Conservation (phyloP, 345 rosid genomes). For the Physaria fendleri region DNA sequence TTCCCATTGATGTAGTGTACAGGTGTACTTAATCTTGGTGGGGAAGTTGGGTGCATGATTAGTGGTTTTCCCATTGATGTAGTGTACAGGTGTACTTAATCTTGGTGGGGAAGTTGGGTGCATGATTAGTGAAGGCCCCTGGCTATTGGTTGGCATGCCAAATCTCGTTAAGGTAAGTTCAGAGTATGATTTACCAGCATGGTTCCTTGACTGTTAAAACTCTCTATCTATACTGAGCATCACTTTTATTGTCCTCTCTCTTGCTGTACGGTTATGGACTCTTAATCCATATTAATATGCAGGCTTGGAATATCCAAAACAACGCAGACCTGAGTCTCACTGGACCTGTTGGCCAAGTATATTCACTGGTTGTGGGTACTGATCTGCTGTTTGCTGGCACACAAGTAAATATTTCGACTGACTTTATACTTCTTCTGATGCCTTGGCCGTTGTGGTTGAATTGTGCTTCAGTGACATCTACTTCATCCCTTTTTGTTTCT, state of each 20-base stretch:
- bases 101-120: slow-evolving; percentile 88
- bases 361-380: slow-evolving; percentile 73
- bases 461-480: slow-evolving; percentile 4
- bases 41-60: slow-evolving; percentile 89
- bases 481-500: neutral
- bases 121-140: slow-evolving; percentile 96
- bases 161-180: slow-evolving; percentile 72
- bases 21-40: slow-evolving; percentile 58
- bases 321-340: slow-evolving; percentile 58
- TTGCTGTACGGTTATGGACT: neutral
- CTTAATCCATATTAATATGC: slow-evolving; percentile 2
- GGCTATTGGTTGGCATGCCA: slow-evolving; percentile 88
- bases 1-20: slow-evolving; percentile 45
- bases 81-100: slow-evolving; percentile 63
- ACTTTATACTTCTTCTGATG: neutral
- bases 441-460: neutral
- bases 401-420: slow-evolving; percentile 47
- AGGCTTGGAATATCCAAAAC: slow-evolving; percentile 84
- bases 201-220: neutral
- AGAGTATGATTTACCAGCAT: neutral
- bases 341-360: slow-evolving; percentile 94
- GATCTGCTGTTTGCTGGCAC: slow-evolving; percentile 82
- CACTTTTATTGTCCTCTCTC: neutral
- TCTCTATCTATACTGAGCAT: neutral
- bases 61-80: slow-evolving; percentile 53